Evolutionary conservation across 495 filamentous ascomycete species (phyloP).

Genomic region (Neurospora sp.): DNA sequence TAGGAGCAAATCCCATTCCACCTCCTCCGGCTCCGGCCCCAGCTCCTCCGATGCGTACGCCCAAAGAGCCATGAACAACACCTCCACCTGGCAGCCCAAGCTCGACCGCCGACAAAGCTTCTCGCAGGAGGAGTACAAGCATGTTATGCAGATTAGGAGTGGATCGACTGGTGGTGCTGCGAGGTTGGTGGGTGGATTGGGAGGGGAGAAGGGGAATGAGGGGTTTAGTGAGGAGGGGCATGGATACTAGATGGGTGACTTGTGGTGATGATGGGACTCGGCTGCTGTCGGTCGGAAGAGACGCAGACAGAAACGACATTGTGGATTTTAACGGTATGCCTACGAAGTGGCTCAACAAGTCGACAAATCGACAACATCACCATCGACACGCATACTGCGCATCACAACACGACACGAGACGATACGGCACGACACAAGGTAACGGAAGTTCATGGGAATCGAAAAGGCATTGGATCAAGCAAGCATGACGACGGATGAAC

Average conservation of each 20-base stretch:
- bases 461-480: too few relatives aligned
- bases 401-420: neutral
- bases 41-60: conserved; percentile 16
- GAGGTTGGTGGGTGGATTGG: neutral
- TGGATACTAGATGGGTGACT: too few relatives aligned
- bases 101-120: conserved; percentile 36
- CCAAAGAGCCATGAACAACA: conserved; percentile 25
- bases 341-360: too few relatives aligned
- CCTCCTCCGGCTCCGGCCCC: too few relatives aligned
- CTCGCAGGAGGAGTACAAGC: conserved; percentile 37
- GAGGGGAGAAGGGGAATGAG: conserved; percentile 5
- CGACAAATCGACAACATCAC: too few relatives aligned
- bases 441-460: too few relatives aligned
- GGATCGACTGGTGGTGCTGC: conserved; percentile 4
- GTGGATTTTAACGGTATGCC: too few relatives aligned
- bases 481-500: too few relatives aligned
- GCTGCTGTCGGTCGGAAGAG: too few relatives aligned
- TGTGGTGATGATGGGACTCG: too few relatives aligned
- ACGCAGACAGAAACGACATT: too few relatives aligned
- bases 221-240: conserved; percentile 25
- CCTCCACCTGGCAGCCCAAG: conserved; percentile 32
- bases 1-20: neutral
- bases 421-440: neutral
- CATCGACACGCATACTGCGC: too few relatives aligned
- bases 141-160: conserved; percentile 21